phyloP scores from a whole-genome alignment of 2,329 filamentous ascomycete species.

The Phoma sp. region DNA sequence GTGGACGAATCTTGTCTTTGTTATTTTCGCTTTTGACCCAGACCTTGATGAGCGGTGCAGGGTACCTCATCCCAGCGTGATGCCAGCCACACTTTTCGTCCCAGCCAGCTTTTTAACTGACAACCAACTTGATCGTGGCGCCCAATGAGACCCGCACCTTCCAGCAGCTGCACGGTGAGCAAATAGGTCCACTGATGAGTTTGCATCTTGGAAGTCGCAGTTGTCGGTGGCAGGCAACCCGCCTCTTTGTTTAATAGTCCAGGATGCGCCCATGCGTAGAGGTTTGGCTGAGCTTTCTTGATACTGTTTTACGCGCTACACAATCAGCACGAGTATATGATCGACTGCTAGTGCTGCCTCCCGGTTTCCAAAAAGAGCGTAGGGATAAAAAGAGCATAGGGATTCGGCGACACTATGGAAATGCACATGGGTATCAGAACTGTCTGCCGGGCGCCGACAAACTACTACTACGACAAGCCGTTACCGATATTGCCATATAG shows the following conservation, averaged over 20 bases:
- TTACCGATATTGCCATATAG: conserved; percentile 14
- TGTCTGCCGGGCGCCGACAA: conserved; percentile 8
- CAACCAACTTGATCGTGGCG: conserved; percentile 15
- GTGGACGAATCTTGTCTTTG: conserved; percentile 10
- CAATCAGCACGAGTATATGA: conserved; percentile 10
- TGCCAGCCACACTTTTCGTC: conserved; percentile 7
- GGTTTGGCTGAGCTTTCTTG: conserved; percentile 21
- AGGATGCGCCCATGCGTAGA: conserved; percentile 22
- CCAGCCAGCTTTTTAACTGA: conserved; percentile 22
- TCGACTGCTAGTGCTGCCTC: neutral
- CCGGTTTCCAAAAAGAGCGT: conserved; percentile 1
- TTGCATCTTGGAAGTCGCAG: conserved; percentile 18
- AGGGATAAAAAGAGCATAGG: conserved; percentile 8
- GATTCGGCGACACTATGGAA: neutral
- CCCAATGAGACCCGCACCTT: conserved; percentile 26
- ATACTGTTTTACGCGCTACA: conserved; percentile 21
- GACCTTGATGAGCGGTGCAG: conserved; percentile 13
- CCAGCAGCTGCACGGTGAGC: conserved; percentile 23
- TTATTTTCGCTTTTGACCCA: conserved; percentile 4
- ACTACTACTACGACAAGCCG: conserved; percentile 22
- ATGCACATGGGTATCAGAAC: conserved; percentile 7
- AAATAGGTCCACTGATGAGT: conserved; percentile 26
- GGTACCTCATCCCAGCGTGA: conserved; percentile 14
- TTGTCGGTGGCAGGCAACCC: conserved; percentile 28
- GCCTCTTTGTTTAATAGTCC: conserved; percentile 31